Evolutionary conservation across 208 protist species (phyloP).

Genomic region (Zelonia costaricensis): DNA sequence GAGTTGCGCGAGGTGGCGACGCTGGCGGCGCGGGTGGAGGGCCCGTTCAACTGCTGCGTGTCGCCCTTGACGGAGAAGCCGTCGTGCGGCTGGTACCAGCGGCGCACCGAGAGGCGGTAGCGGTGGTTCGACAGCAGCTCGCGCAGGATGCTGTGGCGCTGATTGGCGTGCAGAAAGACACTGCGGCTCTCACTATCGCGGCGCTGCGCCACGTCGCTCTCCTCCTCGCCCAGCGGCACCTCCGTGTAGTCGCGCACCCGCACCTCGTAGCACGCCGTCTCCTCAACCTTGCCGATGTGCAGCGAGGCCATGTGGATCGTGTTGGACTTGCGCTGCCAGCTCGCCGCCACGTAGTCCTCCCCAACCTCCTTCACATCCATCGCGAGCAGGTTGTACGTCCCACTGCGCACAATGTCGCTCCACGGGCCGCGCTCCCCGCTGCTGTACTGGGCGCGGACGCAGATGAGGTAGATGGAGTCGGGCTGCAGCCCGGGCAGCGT

Average conservation of each 20-base stretch:
- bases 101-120: conserved; percentile 81
- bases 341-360: conserved; percentile 80
- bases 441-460: conserved; percentile 77
- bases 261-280: conserved; percentile 82
- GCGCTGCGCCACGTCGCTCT: conserved; percentile 11
- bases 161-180: conserved; percentile 51
- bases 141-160: conserved; percentile 53
- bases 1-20: conserved; percentile 5
- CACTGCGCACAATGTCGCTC: conserved; percentile 52
- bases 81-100: conserved; percentile 82
- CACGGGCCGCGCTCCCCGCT: conserved; percentile 70
- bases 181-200: conserved; percentile 23
- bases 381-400: conserved; percentile 76
- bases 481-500: conserved; percentile 58
- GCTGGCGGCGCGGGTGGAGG: neutral
- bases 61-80: too few relatives aligned
- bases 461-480: conserved; percentile 70
- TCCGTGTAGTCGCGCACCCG: conserved; percentile 73
- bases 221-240: conserved; percentile 56
- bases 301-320: conserved; percentile 54
- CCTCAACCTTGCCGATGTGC: conserved; percentile 64
- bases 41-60: too few relatives aligned
- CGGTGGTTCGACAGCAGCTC: conserved; percentile 78
- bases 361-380: conserved; percentile 66
- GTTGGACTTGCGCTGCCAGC: conserved; percentile 77